Conservation (phyloP, 2,329 filamentous ascomycete species). For the Paecilomyces niveus region DNA sequence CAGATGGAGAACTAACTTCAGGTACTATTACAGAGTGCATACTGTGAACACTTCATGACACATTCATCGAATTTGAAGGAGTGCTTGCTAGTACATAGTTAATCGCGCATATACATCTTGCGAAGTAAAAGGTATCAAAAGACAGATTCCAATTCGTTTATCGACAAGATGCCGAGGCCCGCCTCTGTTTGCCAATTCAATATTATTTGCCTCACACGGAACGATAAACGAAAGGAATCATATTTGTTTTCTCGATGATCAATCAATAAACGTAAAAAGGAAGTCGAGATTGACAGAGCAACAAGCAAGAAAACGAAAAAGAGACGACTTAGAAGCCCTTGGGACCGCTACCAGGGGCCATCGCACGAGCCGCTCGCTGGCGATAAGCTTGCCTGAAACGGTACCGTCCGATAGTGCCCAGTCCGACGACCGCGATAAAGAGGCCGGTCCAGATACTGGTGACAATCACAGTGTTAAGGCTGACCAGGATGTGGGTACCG, state of each 20-base stretch:
- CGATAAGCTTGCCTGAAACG: conserved; percentile 26
- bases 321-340: background rate
- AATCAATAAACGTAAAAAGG: background rate
- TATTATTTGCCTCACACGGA: background rate
- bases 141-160: background rate
- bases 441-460: conserved; percentile 24
- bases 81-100: background rate
- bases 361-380: conserved; percentile 10
- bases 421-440: conserved; percentile 23
- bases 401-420: conserved; percentile 25
- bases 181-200: background rate
- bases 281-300: background rate
- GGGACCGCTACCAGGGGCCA: background rate
- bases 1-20: background rate
- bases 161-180: background rate
- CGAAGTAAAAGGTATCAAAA: background rate
- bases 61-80: background rate
- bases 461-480: conserved; percentile 24
- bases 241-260: background rate
- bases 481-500: conserved; percentile 23
- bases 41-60: background rate
- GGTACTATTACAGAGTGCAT: background rate
- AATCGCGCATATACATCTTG: background rate
- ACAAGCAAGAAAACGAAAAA: background rate
- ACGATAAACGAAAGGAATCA: background rate